Evolutionary conservation across 148 eudicot species (phyloP).

Genomic region (Rheum nobile): DNA sequence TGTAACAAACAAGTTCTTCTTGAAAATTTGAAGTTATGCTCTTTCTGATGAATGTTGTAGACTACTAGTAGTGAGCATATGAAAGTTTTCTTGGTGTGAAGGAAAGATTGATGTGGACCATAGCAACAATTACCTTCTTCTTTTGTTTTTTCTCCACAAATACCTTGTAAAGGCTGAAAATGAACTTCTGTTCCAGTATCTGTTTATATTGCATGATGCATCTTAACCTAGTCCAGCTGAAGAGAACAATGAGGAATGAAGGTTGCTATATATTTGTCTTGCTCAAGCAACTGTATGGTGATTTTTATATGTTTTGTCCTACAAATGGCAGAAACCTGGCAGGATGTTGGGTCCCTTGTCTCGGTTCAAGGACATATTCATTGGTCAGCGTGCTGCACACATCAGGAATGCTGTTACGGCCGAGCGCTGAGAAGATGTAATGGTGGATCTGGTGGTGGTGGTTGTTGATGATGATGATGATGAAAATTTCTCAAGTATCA

Average conservation of each 20-base stretch:
- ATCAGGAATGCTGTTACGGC: slow-evolving; percentile 21
- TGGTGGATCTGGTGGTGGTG: not conserved
- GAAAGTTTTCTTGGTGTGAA: not conserved
- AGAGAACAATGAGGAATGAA: not conserved
- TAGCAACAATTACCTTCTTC: not conserved
- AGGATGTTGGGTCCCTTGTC: slow-evolving; percentile 39
- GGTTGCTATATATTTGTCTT: not conserved
- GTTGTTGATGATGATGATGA: not conserved
- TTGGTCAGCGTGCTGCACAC: slow-evolving; percentile 31
- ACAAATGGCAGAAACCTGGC: slow-evolving; percentile 23
- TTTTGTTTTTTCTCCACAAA: not conserved
- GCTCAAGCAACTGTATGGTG: not conserved
- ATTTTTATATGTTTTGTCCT: not conserved
- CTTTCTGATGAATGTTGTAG: not conserved
- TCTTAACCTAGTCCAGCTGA: not conserved
- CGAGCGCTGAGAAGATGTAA: slow-evolving; percentile 30
- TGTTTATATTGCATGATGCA: not conserved
- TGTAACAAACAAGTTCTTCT: not conserved
- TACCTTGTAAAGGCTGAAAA: not conserved
- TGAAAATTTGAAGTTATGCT: not conserved
- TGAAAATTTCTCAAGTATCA: not conserved
- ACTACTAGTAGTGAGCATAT: not conserved
- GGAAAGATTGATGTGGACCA: not conserved
- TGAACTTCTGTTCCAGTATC: not conserved
- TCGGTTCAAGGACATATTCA: slow-evolving; percentile 41